Conservation (phyloP, 768 basidiomycete species). For the Calocybe cyanea region DNA sequence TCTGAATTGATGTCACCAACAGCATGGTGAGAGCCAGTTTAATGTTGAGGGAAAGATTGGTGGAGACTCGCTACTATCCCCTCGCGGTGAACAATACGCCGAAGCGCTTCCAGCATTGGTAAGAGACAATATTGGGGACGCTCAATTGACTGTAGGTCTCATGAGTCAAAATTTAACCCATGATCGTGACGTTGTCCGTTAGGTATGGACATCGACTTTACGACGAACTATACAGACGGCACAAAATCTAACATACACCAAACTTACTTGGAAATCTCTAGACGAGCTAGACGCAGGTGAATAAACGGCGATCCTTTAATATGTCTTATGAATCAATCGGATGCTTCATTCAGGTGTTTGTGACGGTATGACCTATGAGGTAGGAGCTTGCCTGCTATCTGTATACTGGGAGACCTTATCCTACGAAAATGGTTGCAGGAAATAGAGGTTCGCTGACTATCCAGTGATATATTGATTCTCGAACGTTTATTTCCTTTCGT, state of each 20-base stretch:
- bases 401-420: not conserved
- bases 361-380: constrained; percentile 98
- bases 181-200: constrained; percentile 3
- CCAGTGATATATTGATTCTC: not conserved
- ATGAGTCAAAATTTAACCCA: not conserved
- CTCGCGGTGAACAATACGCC: constrained; percentile 82
- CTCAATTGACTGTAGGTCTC: constrained; percentile 69
- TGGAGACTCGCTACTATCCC: constrained; percentile 89
- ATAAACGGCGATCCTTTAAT: constrained; percentile 2
- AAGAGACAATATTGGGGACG: constrained; percentile 86
- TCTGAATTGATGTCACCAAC: constrained; percentile 10
- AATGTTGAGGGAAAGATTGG: constrained; percentile 97
- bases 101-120: constrained; percentile 82
- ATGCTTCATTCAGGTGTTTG: constrained; percentile 63
- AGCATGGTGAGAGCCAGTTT: constrained; percentile 98
- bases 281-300: constrained; percentile 95
- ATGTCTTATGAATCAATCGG: not conserved
- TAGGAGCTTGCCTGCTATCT: constrained; percentile 15
- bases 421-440: constrained; percentile 38
- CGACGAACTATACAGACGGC: constrained; percentile 91
- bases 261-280: constrained; percentile 97
- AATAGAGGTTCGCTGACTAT: constrained; percentile 65
- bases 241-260: constrained; percentile 74
- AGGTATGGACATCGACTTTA: constrained; percentile 99
- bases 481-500: not conserved